Percentiles rank a stretch among this genome's conserved stretches.
Conservation (phyloP, 495 filamentous ascomycete species). For the Talaromyces thailandensis region DNA sequence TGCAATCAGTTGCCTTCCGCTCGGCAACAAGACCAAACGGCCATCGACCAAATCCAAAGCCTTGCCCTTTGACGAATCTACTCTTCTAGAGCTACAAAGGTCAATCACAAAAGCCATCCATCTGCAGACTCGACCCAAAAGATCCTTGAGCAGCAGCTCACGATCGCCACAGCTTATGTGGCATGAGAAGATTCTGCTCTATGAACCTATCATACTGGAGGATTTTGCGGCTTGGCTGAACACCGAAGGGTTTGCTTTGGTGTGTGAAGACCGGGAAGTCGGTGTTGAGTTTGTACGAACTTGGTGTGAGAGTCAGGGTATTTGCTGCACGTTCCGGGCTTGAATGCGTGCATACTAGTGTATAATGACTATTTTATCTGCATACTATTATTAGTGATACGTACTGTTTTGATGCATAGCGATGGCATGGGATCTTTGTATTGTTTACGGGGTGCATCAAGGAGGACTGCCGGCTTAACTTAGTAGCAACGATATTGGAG, state of each 20-base stretch:
- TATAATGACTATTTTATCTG: not conserved
- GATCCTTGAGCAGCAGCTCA: not conserved
- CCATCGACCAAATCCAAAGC: not conserved
- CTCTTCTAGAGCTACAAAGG: slow-evolving; percentile 36
- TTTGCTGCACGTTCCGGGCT: slow-evolving; percentile 47
- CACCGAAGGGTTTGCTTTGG: slow-evolving; percentile 49
- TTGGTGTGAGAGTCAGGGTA: slow-evolving; percentile 79
- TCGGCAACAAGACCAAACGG: slow-evolving; percentile 3
- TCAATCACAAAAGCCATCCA: slow-evolving; percentile 61
- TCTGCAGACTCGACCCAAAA: slow-evolving; percentile 35
- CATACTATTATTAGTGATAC: not conserved
- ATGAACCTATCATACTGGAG: slow-evolving; percentile 84
- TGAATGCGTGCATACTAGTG: not conserved
- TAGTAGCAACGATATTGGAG: too few relatives aligned
- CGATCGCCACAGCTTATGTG: slow-evolving; percentile 43
- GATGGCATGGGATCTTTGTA: not conserved
- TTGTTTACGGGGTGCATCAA: not conserved
- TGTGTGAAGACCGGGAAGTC: slow-evolving; percentile 60
- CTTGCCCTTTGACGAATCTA: not conserved
- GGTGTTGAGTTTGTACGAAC: slow-evolving; percentile 50
- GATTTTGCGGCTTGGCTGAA: slow-evolving; percentile 83
- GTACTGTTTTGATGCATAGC: not conserved
- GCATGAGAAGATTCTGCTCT: slow-evolving; percentile 89
- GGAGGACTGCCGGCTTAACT: too few relatives aligned
- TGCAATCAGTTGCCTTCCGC: slow-evolving; percentile 5